Conservation (phyloP, 2,329 filamentous ascomycete genomes). For the Cladophialophora chaetospira region DNA sequence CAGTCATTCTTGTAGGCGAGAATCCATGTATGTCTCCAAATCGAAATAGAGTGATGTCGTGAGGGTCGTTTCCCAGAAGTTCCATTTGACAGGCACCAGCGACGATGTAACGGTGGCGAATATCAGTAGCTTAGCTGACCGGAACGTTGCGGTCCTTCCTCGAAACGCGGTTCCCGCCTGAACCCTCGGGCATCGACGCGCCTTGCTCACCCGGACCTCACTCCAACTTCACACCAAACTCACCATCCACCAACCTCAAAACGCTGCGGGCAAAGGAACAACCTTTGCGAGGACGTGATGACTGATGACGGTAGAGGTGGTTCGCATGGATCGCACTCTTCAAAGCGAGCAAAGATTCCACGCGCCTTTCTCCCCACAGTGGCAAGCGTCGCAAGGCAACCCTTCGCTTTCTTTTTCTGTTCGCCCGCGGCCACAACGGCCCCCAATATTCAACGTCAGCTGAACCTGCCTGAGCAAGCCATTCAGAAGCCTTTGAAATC, state of each 20-base stretch:
- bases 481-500: not conserved
- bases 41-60: not conserved
- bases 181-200: not conserved
- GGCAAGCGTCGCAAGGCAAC: not conserved
- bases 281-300: not conserved
- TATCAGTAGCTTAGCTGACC: conserved; percentile 3
- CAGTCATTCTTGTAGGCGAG: not conserved
- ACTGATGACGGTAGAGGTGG: conserved; percentile 1
- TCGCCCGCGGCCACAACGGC: not conserved
- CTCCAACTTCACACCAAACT: conserved; percentile 1
- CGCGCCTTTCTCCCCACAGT: not conserved
- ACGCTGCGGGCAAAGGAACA: not conserved
- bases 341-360: not conserved
- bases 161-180: not conserved
- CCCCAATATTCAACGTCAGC: not conserved
- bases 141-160: conserved; percentile 1
- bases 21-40: not conserved
- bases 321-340: not conserved
- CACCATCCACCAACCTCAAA: too few species aligned
- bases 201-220: too few species aligned
- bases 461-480: not conserved
- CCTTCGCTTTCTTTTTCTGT: not conserved
- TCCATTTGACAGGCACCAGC: not conserved
- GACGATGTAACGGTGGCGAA: conserved; percentile 1
- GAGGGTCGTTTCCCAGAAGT: not conserved